Evolutionary conservation across 1,139 yeast species (phyloP).

Genomic region (Magnusiomyces suaveolens): DNA sequence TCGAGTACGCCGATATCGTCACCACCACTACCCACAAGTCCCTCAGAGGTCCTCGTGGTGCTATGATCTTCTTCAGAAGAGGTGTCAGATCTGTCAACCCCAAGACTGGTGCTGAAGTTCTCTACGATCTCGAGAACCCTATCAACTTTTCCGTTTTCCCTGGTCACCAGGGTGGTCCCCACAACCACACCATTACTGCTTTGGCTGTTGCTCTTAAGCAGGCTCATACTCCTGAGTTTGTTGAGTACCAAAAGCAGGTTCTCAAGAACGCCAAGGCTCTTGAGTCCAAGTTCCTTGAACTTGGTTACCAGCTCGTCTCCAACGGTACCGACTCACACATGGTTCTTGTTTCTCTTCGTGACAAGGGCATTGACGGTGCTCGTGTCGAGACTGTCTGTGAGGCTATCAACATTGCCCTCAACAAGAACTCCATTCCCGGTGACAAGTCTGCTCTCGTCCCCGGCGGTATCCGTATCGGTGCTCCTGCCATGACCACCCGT

Average conservation of each 20-base stretch:
- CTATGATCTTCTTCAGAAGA: conserved; percentile 92
- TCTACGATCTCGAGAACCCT: conserved; percentile 77
- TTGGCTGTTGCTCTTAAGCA: conserved; percentile 90
- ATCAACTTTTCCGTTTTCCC: conserved; percentile 96
- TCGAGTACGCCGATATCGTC: conserved; percentile 89
- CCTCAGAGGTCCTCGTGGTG: conserved; percentile 97
- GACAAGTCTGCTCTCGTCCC: conserved; percentile 93
- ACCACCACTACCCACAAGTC: conserved; percentile 97
- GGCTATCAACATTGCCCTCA: conserved; percentile 84
- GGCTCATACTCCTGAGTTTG: conserved; percentile 76
- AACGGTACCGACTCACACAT: conserved; percentile 93
- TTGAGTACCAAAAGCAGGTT: conserved; percentile 73
- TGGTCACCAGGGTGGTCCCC: conserved; percentile 99
- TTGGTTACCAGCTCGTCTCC: conserved; percentile 74
- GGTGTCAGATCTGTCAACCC: conserved; percentile 71
- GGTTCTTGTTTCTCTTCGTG: conserved; percentile 74
- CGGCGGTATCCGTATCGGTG: conserved; percentile 91
- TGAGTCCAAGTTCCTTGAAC: conserved; percentile 55
- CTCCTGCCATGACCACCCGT: conserved; percentile 98
- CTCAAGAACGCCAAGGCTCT: conserved; percentile 70
- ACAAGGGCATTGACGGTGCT: conserved; percentile 87
- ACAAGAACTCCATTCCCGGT: conserved; percentile 94
- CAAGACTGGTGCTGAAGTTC: conserved; percentile 79
- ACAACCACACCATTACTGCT: conserved; percentile 94
- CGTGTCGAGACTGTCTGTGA: conserved; percentile 88